Percentiles rank a stretch among this genome's conserved stretches.
Evolutionary conservation across 192 early-diverging fungal species (phyloP).

Genomic region (Rhizophagus clarus): DNA sequence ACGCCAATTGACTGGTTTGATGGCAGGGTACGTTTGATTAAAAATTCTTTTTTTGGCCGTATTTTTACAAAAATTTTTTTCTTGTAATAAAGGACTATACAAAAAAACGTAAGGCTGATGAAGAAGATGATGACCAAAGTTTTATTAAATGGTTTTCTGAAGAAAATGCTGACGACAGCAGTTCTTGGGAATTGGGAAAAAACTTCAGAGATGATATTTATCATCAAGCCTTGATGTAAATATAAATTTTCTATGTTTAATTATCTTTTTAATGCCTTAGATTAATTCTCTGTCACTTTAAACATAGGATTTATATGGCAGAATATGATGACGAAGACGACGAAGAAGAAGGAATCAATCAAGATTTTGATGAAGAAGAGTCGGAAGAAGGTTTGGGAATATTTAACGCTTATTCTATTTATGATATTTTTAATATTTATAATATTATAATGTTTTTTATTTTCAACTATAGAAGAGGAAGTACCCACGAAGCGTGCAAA

Average conservation of each 20-base stretch:
- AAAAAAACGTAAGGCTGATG: not conserved
- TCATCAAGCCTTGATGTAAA: not conserved
- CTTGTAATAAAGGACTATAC: not conserved
- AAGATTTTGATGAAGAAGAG: not conserved
- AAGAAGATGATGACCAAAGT: not conserved
- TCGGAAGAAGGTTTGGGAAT: not conserved
- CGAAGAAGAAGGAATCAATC: not conserved
- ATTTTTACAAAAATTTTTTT: not conserved
- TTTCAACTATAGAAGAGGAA: not conserved
- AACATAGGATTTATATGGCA: not conserved
- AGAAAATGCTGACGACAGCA: not conserved
- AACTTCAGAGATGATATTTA: not conserved
- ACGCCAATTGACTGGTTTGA: not conserved
- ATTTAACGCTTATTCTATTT: not conserved
- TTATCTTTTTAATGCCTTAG: not conserved
- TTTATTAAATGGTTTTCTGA: not conserved
- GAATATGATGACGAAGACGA: not conserved
- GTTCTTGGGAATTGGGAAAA: not conserved
- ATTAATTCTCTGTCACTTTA: not conserved
- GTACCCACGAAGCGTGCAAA: not conserved
- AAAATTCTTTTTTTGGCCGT: too few species aligned
- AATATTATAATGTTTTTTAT: not conserved
- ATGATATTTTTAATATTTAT: not conserved
- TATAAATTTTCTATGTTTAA: not conserved
- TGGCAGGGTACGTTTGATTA: not conserved